Percentiles rank a stretch among this genome's conserved stretches.
Conservation (phyloP, 2,329 filamentous ascomycete species). For the Xylaria sp. region DNA sequence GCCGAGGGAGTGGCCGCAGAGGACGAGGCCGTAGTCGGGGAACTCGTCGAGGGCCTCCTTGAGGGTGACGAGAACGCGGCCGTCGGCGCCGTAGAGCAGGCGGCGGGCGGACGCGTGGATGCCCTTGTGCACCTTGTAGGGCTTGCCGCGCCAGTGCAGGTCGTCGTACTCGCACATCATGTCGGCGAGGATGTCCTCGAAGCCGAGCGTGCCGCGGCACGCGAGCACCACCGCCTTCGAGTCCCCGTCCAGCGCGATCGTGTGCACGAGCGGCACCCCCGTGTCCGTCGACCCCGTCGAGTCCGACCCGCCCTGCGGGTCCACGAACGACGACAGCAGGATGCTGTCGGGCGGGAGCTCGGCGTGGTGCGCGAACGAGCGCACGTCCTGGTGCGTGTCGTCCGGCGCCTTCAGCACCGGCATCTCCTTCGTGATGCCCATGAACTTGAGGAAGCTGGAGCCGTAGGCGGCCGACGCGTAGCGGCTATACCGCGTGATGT, state of each 20-base stretch:
- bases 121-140: slow-evolving; percentile 74
- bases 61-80: slow-evolving; percentile 67
- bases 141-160: slow-evolving; percentile 62
- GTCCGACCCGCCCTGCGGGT: slow-evolving; percentile 68
- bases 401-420: slow-evolving; percentile 46
- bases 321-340: slow-evolving; percentile 70
- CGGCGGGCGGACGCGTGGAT: slow-evolving; percentile 72
- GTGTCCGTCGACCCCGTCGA: slow-evolving; percentile 65
- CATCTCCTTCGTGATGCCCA: slow-evolving; percentile 61
- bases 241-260: slow-evolving; percentile 71
- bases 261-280: slow-evolving; percentile 72
- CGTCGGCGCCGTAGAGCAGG: slow-evolving; percentile 68
- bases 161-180: slow-evolving; percentile 76
- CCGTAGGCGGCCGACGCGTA: slow-evolving; percentile 70
- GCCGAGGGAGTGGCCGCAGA: slow-evolving; percentile 71
- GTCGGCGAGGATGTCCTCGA: slow-evolving; percentile 73
- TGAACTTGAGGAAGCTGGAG: slow-evolving; percentile 62
- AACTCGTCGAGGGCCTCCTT: slow-evolving; percentile 68
- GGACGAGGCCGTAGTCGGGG: slow-evolving; percentile 68
- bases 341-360: slow-evolving; percentile 60
- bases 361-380: slow-evolving; percentile 66
- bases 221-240: slow-evolving; percentile 74
- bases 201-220: slow-evolving; percentile 71
- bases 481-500: slow-evolving; percentile 66
- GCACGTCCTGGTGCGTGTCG: slow-evolving; percentile 61